Evolutionary conservation across 768 basidiomycete genomes (phyloP).

Genomic region (Pleurotus platypus): DNA sequence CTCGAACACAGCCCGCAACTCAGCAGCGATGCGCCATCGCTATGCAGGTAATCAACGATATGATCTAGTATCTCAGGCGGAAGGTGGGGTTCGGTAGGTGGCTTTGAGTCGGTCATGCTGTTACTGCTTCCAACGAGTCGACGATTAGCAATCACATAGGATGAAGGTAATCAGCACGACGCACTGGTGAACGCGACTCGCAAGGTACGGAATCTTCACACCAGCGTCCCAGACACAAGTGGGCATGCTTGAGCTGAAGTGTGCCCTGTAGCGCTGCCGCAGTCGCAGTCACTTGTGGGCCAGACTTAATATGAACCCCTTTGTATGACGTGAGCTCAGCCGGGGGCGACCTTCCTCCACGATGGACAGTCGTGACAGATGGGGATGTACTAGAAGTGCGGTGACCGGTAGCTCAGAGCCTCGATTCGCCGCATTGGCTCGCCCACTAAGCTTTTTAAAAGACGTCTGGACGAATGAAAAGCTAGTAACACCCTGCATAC

Average conservation of each 20-base stretch:
- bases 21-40: not conserved
- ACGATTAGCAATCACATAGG: too few species aligned
- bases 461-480: not conserved
- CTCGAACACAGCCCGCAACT: not conserved
- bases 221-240: too few species aligned
- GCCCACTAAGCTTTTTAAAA: not conserved
- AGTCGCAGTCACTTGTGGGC: not conserved
- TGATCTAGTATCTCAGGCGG: slow-evolving; percentile 6
- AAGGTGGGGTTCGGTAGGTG: not conserved
- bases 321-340: not conserved
- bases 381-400: not conserved
- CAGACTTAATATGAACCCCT: not conserved
- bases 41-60: slow-evolving; percentile 8
- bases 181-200: not conserved
- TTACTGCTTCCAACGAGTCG: not conserved
- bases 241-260: not conserved
- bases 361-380: not conserved
- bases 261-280: not conserved
- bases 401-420: not conserved
- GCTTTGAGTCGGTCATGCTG: not conserved
- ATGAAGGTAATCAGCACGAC: not conserved
- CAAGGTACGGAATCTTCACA: not conserved
- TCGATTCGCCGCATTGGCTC: not conserved
- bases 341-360: too few species aligned
- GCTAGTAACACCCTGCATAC: not conserved